Evolutionary conservation across 2,329 filamentous ascomycete genomes (phyloP).

Genomic region (Cladophialophora psammophila): DNA sequence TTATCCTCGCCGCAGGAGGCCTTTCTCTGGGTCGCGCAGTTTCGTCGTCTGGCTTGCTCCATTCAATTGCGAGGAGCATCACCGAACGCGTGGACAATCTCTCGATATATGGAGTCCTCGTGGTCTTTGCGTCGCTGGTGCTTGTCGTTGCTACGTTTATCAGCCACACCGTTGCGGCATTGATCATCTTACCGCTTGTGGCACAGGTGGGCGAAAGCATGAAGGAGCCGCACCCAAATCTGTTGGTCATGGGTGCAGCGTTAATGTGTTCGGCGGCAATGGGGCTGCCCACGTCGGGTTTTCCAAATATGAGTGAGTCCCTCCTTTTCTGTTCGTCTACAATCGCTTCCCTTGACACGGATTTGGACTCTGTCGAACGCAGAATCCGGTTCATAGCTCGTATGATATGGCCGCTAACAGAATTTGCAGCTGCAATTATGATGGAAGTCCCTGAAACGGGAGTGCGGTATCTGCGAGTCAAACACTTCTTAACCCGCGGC

Average conservation of each 20-base stretch:
- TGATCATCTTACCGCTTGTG: slow-evolving; percentile 93
- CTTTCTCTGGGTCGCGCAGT: slow-evolving; percentile 93
- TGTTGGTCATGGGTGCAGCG: slow-evolving; percentile 93
- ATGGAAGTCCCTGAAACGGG: slow-evolving; percentile 94
- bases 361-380: too few relatives aligned
- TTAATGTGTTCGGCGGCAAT: slow-evolving; percentile 98
- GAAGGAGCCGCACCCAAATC: slow-evolving; percentile 88
- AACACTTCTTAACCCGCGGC: slow-evolving; percentile 93
- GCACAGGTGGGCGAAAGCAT: slow-evolving; percentile 83
- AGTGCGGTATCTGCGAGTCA: slow-evolving; percentile 87
- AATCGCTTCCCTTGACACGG: background rate
- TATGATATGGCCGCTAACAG: background rate
- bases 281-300: slow-evolving; percentile 93
- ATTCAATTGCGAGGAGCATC: slow-evolving; percentile 83
- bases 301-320: slow-evolving; percentile 96
- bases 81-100: slow-evolving; percentile 76
- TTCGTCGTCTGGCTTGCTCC: slow-evolving; percentile 87
- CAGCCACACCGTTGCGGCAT: slow-evolving; percentile 92
- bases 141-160: slow-evolving; percentile 97
- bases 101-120: slow-evolving; percentile 82
- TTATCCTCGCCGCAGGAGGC: slow-evolving; percentile 94
- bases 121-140: slow-evolving; percentile 85
- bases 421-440: slow-evolving; percentile 85
- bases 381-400: too few relatives aligned
- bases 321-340: slow-evolving; percentile 21